phyloP scores from a whole-genome alignment of 257 asterid species.

The Capsicum rhomboideum region DNA sequence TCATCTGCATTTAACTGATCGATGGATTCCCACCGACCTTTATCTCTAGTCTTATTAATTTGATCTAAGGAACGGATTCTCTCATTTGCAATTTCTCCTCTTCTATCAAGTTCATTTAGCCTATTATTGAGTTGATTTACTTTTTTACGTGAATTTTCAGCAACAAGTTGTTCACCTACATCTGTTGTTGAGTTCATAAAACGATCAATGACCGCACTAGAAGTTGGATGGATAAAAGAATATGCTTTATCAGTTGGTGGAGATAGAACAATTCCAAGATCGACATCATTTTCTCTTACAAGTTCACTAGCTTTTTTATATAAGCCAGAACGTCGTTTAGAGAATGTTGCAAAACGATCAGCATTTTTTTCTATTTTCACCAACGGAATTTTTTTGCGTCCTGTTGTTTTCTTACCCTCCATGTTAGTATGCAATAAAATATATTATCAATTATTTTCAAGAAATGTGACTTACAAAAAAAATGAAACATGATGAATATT shows the following conservation, averaged over 20 bases:
- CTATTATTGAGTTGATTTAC: neutral
- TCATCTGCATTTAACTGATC: neutral
- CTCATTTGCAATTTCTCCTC: neutral
- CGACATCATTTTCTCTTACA: conserved; percentile 14
- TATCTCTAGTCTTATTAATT: neutral
- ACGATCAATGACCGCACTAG: neutral
- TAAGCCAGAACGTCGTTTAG: neutral
- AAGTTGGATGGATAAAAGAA: conserved; percentile 28
- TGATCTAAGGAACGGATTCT: neutral
- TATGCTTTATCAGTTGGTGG: conserved; percentile 29
- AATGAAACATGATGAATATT: neutral
- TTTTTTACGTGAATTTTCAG: neutral
- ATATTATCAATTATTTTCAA: neutral
- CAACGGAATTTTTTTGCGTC: neutral
- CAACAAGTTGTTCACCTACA: too few species aligned
- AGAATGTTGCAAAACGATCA: neutral
- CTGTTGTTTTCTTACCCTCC: neutral
- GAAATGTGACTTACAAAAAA: neutral
- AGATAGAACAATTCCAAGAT: conserved; percentile 21
- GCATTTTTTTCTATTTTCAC: neutral
- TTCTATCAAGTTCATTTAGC: neutral
- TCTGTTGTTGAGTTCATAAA: neutral
- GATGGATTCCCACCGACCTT: neutral
- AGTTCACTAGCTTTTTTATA: conserved; percentile 23
- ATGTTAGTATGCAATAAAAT: neutral